Evolutionary conservation across 2,329 filamentous ascomycete species (phyloP).

Genomic region (Ophidiomyces ophidiicola): DNA sequence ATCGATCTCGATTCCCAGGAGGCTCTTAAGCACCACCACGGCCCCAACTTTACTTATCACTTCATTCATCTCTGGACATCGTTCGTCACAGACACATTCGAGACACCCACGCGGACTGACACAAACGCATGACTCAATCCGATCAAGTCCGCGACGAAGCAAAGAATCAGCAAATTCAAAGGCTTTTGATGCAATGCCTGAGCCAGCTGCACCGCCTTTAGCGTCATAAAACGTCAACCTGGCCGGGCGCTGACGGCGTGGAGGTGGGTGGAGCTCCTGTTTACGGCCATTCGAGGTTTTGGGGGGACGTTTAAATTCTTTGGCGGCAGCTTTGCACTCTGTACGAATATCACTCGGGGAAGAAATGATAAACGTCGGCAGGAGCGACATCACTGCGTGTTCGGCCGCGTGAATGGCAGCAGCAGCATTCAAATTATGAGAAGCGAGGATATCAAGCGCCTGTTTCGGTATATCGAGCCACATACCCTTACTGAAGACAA

Average conservation of each 20-base stretch:
- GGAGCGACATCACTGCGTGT: constrained; percentile 72
- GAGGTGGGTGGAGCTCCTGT: constrained; percentile 25
- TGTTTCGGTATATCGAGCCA: constrained; percentile 82
- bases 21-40: constrained; percentile 62
- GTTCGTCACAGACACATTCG: constrained; percentile 77
- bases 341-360: constrained; percentile 86
- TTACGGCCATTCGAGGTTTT: constrained; percentile 16
- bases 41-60: constrained; percentile 91
- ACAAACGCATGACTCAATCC: constrained; percentile 67
- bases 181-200: constrained; percentile 79
- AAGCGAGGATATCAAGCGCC: constrained; percentile 67
- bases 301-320: constrained; percentile 54
- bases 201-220: constrained; percentile 72
- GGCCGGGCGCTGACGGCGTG: constrained; percentile 64
- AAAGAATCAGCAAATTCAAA: constrained; percentile 84
- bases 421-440: constrained; percentile 62
- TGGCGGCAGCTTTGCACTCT: constrained; percentile 79
- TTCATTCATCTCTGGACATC: constrained; percentile 73
- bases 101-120: constrained; percentile 58
- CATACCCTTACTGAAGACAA: constrained; percentile 75
- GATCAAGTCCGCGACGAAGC: constrained; percentile 59
- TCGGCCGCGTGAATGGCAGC: constrained; percentile 91
- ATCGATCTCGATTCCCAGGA: constrained; percentile 68
- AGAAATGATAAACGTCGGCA: constrained; percentile 83
- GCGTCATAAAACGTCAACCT: constrained; percentile 89